Conservation (phyloP, 805 yeast genomes). For the Candida insectorum region DNA sequence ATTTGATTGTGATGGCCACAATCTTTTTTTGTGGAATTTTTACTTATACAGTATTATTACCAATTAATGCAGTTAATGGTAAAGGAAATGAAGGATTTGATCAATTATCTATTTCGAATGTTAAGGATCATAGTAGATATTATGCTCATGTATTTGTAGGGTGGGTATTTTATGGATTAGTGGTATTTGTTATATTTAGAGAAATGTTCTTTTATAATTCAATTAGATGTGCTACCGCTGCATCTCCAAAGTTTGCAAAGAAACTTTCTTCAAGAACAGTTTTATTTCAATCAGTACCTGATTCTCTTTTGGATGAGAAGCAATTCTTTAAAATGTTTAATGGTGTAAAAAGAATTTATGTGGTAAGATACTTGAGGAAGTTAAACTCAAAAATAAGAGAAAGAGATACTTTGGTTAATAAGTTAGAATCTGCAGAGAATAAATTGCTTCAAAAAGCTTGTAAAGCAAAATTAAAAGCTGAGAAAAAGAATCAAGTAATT, state of each 20-base stretch:
- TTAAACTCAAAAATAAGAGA: constrained; percentile 54
- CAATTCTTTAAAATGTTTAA: constrained; percentile 73
- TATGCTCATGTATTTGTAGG: constrained; percentile 84
- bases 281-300: constrained; percentile 80
- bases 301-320: constrained; percentile 63
- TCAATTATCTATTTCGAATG: constrained; percentile 73
- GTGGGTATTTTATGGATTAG: constrained; percentile 71
- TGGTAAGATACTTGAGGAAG: constrained; percentile 60
- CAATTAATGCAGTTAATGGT: constrained; percentile 66
- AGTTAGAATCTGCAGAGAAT: constrained; percentile 67
- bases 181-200: constrained; percentile 73
- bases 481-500: constrained; percentile 56
- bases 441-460: constrained; percentile 57
- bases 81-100: constrained; percentile 65
- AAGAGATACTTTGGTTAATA: constrained; percentile 57
- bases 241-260: constrained; percentile 78
- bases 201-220: constrained; percentile 78
- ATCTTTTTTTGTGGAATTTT: constrained; percentile 45
- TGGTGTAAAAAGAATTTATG: constrained; percentile 81
- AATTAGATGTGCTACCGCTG: constrained; percentile 68
- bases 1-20: constrained; percentile 53
- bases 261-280: constrained; percentile 77
- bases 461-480: constrained; percentile 59
- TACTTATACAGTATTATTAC: constrained; percentile 69
- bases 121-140: constrained; percentile 56